Conservation (phyloP, 192 early-diverging fungal genomes). For the Rhizophagus clarus region DNA sequence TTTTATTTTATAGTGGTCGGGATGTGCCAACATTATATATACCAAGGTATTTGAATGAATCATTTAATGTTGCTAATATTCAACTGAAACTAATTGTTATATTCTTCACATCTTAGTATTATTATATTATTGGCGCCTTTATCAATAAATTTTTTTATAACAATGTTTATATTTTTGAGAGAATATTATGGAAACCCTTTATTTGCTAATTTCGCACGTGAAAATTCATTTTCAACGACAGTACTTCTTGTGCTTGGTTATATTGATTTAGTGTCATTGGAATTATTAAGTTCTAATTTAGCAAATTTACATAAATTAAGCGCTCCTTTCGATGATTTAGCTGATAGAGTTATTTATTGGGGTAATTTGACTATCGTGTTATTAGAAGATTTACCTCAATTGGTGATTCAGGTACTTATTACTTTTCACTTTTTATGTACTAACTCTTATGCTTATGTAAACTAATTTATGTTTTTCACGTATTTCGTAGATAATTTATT, state of each 20-base stretch:
- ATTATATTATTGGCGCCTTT: background rate
- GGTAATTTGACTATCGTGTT: background rate
- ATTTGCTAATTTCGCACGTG: background rate
- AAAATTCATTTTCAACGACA: background rate
- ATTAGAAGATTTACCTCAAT: slow-evolving; percentile 6
- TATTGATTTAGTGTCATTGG: background rate
- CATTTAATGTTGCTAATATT: background rate
- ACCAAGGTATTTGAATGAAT: slow-evolving; percentile 5
- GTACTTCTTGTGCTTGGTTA: background rate
- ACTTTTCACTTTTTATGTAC: too few relatives aligned
- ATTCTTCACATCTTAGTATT: background rate
- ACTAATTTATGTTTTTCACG: background rate
- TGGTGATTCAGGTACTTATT: background rate
- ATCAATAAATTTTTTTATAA: background rate
- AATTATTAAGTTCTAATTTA: background rate
- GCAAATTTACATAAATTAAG: background rate
- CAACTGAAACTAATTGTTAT: background rate
- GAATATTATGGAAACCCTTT: background rate
- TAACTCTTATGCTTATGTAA: too few relatives aligned
- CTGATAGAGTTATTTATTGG: background rate
- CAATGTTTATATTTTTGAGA: slow-evolving; percentile 5
- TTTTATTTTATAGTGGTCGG: background rate
- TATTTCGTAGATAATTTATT: slow-evolving; percentile 2
- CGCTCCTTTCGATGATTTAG: background rate
- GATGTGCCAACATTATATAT: background rate